phyloP scores from a whole-genome alignment of 208 protist species.

The Leishmania guyanensis region DNA sequence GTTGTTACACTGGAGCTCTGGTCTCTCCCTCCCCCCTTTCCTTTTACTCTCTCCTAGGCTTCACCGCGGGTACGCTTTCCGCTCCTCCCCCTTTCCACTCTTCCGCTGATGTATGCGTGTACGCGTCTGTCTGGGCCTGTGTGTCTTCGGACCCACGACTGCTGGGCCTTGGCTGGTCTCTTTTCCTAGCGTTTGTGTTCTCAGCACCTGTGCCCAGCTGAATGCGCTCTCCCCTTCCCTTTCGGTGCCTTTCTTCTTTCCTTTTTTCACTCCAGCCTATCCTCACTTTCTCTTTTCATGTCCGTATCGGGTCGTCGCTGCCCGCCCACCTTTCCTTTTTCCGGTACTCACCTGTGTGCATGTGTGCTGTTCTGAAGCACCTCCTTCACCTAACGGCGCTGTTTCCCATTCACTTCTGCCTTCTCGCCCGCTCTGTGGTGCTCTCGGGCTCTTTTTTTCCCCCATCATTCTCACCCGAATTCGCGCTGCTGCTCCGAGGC shows the following conservation, averaged over 20 bases:
- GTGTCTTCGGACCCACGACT: too few relatives aligned
- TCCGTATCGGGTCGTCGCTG: background rate
- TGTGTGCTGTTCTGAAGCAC: background rate
- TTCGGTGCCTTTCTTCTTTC: background rate
- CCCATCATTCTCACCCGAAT: too few relatives aligned
- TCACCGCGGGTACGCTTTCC: background rate
- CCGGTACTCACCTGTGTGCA: conserved; percentile 5
- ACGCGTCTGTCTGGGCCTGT: background rate
- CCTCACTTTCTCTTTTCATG: background rate
- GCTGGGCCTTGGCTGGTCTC: background rate
- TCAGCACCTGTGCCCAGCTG: background rate
- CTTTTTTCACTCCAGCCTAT: background rate
- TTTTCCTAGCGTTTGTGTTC: background rate
- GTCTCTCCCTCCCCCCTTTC: background rate
- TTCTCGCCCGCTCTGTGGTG: too few relatives aligned
- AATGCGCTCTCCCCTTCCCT: background rate
- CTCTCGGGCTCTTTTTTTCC: too few relatives aligned
- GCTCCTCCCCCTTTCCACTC: background rate
- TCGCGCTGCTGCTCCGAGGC: too few relatives aligned
- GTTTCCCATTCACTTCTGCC: too few relatives aligned
- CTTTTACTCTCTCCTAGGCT: background rate
- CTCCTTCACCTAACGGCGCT: too few relatives aligned
- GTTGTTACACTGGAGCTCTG: background rate
- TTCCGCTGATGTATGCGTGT: background rate
- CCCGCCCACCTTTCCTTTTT: background rate